Percentiles rank a stretch among this genome's conserved stretches.
Evolutionary conservation across 2,329 filamentous ascomycete genomes (phyloP).

Genomic region (Botryosphaeria dothidea): DNA sequence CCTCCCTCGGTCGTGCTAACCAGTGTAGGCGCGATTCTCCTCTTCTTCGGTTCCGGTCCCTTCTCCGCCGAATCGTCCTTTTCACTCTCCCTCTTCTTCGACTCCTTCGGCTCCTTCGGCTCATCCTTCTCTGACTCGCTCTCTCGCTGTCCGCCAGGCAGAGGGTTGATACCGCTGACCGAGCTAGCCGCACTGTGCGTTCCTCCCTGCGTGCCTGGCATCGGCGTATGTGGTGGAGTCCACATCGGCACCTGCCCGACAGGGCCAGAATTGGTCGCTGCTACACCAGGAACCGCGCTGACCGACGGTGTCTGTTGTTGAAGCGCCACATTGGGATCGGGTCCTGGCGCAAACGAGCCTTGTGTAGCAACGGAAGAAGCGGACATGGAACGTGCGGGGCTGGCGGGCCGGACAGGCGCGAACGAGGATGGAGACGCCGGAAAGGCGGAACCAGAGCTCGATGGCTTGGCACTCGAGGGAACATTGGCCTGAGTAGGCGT

Average conservation of each 20-base stretch:
- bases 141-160: slow-evolving; percentile 28
- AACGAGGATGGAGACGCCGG: slow-evolving; percentile 61
- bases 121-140: slow-evolving; percentile 33
- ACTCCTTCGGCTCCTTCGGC: neutral
- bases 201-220: slow-evolving; percentile 32
- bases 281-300: slow-evolving; percentile 74
- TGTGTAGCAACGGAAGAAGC: slow-evolving; percentile 77
- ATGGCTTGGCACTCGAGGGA: slow-evolving; percentile 40
- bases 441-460: slow-evolving; percentile 49
- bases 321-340: slow-evolving; percentile 50
- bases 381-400: slow-evolving; percentile 83
- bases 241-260: slow-evolving; percentile 66
- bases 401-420: slow-evolving; percentile 61
- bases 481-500: slow-evolving; percentile 57
- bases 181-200: slow-evolving; percentile 53
- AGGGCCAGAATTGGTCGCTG: slow-evolving; percentile 66
- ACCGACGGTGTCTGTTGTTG: slow-evolving; percentile 80
- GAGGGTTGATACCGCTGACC: slow-evolving; percentile 52
- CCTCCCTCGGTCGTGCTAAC: neutral
- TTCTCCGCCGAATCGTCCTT: slow-evolving; percentile 37
- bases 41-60: slow-evolving; percentile 12
- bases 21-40: slow-evolving; percentile 17
- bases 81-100: slow-evolving; percentile 29
- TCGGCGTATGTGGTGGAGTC: slow-evolving; percentile 87
- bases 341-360: slow-evolving; percentile 45